Conservation (phyloP, 2,329 filamentous ascomycete genomes). For the Metarhizium anisopliae region DNA sequence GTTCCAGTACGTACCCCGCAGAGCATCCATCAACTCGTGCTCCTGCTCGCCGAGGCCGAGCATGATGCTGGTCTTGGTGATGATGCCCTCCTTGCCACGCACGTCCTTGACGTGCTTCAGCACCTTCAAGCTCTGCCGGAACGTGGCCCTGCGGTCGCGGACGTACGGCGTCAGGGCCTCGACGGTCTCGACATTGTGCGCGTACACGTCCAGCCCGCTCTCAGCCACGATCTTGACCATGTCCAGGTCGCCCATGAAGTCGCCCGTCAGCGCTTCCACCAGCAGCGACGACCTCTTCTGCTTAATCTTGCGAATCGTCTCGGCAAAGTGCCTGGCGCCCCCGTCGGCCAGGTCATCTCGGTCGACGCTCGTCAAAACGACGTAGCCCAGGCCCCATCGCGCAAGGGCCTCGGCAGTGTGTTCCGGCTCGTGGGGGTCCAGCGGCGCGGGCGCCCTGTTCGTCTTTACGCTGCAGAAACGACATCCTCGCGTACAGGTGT, state of each 20-base stretch:
- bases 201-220: constrained; percentile 90
- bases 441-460: constrained; percentile 59
- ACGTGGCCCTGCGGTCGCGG: constrained; percentile 80
- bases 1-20: constrained; percentile 46
- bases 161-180: constrained; percentile 86
- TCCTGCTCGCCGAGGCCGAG: constrained; percentile 89
- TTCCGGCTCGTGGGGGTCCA: constrained; percentile 95
- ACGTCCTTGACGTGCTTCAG: constrained; percentile 74
- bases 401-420: constrained; percentile 89
- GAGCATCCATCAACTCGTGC: constrained; percentile 69
- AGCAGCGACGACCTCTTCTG: constrained; percentile 67
- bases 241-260: constrained; percentile 76
- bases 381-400: constrained; percentile 90
- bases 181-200: constrained; percentile 94
- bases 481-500: constrained; percentile 93
- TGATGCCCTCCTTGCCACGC: constrained; percentile 57
- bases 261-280: constrained; percentile 79
- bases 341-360: constrained; percentile 87
- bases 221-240: constrained; percentile 78
- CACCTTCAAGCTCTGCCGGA: constrained; percentile 75
- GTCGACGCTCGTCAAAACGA: constrained; percentile 89
- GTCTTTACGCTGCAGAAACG: constrained; percentile 98
- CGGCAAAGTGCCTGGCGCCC: constrained; percentile 81
- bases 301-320: constrained; percentile 93
- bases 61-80: constrained; percentile 99